phyloP scores from a whole-genome alignment of 2,329 filamentous ascomycete species.

The Diplodia scrobiculata region DNA sequence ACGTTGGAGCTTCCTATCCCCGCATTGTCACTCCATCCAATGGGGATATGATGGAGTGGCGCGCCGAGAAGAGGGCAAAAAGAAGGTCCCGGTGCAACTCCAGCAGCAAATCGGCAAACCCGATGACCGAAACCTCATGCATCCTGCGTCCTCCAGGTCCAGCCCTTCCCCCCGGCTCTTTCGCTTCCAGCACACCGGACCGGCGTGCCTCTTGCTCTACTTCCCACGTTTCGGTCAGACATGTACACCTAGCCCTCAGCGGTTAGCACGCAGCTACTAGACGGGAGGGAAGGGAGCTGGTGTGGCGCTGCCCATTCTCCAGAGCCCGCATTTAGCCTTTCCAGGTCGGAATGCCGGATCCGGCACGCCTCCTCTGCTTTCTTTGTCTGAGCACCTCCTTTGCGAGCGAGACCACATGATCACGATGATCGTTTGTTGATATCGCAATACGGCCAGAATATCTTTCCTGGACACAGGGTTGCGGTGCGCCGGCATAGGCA shows the following conservation, averaged over 20 bases:
- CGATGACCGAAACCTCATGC: background rate
- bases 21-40: background rate
- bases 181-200: background rate
- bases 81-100: background rate
- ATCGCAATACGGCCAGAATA: background rate
- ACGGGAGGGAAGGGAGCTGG: background rate
- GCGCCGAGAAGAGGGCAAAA: background rate
- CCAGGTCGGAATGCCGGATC: constrained; percentile 1
- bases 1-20: background rate
- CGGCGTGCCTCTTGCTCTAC: background rate
- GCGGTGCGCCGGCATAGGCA: background rate
- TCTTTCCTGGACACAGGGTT: background rate
- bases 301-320: background rate
- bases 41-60: background rate
- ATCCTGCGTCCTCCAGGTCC: background rate
- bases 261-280: background rate
- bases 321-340: background rate
- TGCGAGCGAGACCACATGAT: background rate
- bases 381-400: background rate
- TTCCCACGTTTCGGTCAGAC: constrained; percentile 4
- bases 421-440: constrained; percentile 9
- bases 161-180: background rate
- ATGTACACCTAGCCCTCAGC: background rate
- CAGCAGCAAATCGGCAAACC: background rate
- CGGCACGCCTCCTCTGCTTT: background rate